phyloP scores from a whole-genome alignment of 1,139 yeast genomes.

The Taphrina wiesneri region DNA sequence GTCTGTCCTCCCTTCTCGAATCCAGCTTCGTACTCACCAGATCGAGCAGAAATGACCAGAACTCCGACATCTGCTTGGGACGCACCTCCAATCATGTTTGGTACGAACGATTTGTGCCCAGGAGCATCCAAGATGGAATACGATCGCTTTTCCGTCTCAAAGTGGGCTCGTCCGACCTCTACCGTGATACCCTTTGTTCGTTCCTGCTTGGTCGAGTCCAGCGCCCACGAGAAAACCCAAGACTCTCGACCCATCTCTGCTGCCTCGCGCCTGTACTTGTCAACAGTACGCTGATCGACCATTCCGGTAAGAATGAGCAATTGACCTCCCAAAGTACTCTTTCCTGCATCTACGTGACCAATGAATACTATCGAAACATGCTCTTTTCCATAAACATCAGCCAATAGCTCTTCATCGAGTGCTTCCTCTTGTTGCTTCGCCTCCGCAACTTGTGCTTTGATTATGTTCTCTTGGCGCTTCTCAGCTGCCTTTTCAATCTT shows the following conservation, averaged over 20 bases:
- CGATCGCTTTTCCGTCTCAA: slow-evolving; percentile 96
- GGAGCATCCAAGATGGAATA: slow-evolving; percentile 98
- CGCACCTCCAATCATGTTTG: slow-evolving; percentile 99
- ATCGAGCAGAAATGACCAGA: slow-evolving; percentile 94
- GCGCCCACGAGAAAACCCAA: slow-evolving; percentile 98
- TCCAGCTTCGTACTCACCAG: slow-evolving; percentile 99
- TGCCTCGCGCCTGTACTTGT: slow-evolving; percentile 96
- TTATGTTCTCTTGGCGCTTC: slow-evolving; percentile 48
- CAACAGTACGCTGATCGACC: slow-evolving; percentile 98
- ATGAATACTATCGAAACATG: slow-evolving; percentile 94
- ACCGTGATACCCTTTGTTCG: slow-evolving; percentile 98
- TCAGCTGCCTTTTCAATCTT: slow-evolving; percentile 40
- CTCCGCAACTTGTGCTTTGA: slow-evolving; percentile 46
- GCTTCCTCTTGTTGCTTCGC: slow-evolving; percentile 77
- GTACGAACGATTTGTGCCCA: slow-evolving; percentile 97
- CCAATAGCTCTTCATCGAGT: slow-evolving; percentile 83
- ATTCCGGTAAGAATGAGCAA: slow-evolving; percentile 89
- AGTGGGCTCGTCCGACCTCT: slow-evolving; percentile 96
- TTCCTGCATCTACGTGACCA: slow-evolving; percentile 99
- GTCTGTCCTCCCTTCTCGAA: slow-evolving; percentile 99
- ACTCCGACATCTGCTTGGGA: slow-evolving; percentile 99
- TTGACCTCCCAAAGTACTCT: slow-evolving; percentile 99
- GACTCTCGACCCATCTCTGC: slow-evolving; percentile 99
- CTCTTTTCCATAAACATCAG: slow-evolving; percentile 93
- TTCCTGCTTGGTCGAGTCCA: slow-evolving; percentile 99